Base-by-base conservation (phyloP, 768 basidiomycete genomes). In the Brasilioporus rufonigricans region DNA sequence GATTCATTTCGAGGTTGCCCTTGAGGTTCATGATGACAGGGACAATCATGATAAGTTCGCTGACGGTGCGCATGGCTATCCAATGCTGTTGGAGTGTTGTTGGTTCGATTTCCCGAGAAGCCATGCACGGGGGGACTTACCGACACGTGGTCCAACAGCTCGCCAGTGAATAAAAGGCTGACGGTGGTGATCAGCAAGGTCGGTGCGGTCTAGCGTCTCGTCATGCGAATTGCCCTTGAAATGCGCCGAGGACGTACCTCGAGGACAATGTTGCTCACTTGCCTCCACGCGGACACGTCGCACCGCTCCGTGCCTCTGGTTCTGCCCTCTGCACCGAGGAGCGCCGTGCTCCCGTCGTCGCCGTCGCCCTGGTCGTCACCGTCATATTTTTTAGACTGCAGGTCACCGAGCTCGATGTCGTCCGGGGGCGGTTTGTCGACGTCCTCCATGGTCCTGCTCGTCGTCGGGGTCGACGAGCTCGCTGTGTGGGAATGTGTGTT, bases 1-100 rank as follows among this genome's bases (percentile, higher is more conserved):
- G 85, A 61, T 97, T 98, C 96, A 98, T 98, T 72, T 98, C 97
- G 35, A 98, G 81, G 65, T 99, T 93, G n/a, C 96, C 97, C 65
- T 97, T 98, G 53, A 99, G 82, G 63, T 98, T 98, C 59, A 93
- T 81, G 19, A 98, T 77, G 57, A 95, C 93, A 12, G 96, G 95
- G 4, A 98, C 86, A 50, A 98, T 91, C 79, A 98, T 93, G 62
- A 98, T 93, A 52, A 98, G 85, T 68, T 98, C 94, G 76, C 98
- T 89, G 45, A 98, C 85, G 39, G 89, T 81, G 45, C 78, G 78
- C 83, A 99, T 94, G 31, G 95, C 93, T 58, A 76, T 79, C 94
- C 94, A 98, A 52, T 77, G 84, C 91, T 95, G 19, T 35, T 44
- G 9, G n/a, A 40, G 24, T 47, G 51, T 58, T 26, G 45, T 54